A percentile compares a stretch with the other conserved stretches of the same genome.
phyloP scores from a whole-genome alignment of 768 basidiomycete species.

The Kwoniella shandongensis region DNA sequence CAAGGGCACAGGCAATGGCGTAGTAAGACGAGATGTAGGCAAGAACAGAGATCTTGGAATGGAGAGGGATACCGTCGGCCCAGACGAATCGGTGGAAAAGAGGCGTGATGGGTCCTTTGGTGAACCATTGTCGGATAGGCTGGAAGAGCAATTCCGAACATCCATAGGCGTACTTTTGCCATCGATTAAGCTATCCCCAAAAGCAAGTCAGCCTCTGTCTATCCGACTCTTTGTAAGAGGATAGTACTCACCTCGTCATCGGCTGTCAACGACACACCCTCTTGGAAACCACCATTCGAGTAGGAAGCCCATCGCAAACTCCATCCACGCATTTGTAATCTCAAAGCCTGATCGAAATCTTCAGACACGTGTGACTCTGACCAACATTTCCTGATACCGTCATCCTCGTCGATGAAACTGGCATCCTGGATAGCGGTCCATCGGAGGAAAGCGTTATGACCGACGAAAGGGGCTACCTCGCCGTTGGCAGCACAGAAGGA shows the following conservation, averaged over 20 bases:
- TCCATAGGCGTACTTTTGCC: conserved; percentile 67
- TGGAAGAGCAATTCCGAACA: conserved; percentile 70
- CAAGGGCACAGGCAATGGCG: conserved; percentile 62
- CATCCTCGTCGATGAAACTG: conserved; percentile 69
- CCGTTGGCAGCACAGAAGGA: conserved; percentile 52
- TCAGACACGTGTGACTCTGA: conserved; percentile 79
- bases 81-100: conserved; percentile 52
- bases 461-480: conserved; percentile 34
- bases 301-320: conserved; percentile 66
- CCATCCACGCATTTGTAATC: conserved; percentile 62
- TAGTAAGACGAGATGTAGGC: conserved; percentile 59
- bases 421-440: conserved; percentile 82
- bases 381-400: conserved; percentile 73
- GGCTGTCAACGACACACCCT: conserved; percentile 83
- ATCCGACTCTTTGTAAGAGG: no score
- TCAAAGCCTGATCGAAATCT: conserved; percentile 48
- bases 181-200: conserved; percentile 64
- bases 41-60: conserved; percentile 62
- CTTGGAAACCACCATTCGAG: conserved; percentile 81
- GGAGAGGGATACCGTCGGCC: conserved; percentile 57
- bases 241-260: conserved; percentile 71
- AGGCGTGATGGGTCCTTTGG: conserved; percentile 71
- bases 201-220: neutral
- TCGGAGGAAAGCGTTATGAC: conserved; percentile 70
- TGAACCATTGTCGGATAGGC: conserved; percentile 75